Evolutionary conservation across 345 rosid genomes (phyloP).

Genomic region (Brassica nigra): DNA sequence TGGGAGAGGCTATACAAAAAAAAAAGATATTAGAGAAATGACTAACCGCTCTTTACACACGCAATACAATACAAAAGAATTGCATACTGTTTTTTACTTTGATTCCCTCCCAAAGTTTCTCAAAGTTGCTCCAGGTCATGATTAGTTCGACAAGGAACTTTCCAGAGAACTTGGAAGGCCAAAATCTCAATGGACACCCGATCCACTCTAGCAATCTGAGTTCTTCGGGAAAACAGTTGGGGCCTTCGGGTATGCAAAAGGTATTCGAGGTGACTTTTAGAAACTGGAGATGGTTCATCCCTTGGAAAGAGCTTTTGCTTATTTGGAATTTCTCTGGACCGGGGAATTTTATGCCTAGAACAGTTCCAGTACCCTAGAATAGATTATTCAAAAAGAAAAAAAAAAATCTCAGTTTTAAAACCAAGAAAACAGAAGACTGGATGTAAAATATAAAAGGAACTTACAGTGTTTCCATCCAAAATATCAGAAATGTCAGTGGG

Average conservation of each 20-base stretch:
- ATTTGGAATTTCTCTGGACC: not conserved
- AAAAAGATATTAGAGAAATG: not conserved
- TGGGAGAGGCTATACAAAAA: not conserved
- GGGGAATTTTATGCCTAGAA: not conserved
- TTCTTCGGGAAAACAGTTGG: not conserved
- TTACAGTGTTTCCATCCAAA: not conserved
- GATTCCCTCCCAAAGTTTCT: conserved; percentile 32
- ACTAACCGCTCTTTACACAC: not conserved
- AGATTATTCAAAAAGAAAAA: not conserved
- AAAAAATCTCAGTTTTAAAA: not conserved
- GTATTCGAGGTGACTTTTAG: not conserved
- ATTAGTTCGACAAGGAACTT: conserved; percentile 21
- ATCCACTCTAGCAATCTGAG: not conserved
- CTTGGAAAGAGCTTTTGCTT: not conserved
- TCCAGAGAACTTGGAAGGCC: conserved; percentile 16
- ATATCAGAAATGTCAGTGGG: not conserved
- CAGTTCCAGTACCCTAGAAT: not conserved
- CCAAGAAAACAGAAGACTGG: not conserved
- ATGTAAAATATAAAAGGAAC: not conserved
- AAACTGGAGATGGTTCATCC: not conserved
- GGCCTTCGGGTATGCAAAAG: not conserved
- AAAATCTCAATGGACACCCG: not conserved
- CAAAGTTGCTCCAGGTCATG: not conserved
- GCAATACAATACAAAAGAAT: not conserved
- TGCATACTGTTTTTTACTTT: conserved; percentile 7